A percentile compares a stretch with the other conserved stretches of the same genome.
Evolutionary conservation across 345 rosid species (phyloP).

Genomic region (Aurinia saxatilis): DNA sequence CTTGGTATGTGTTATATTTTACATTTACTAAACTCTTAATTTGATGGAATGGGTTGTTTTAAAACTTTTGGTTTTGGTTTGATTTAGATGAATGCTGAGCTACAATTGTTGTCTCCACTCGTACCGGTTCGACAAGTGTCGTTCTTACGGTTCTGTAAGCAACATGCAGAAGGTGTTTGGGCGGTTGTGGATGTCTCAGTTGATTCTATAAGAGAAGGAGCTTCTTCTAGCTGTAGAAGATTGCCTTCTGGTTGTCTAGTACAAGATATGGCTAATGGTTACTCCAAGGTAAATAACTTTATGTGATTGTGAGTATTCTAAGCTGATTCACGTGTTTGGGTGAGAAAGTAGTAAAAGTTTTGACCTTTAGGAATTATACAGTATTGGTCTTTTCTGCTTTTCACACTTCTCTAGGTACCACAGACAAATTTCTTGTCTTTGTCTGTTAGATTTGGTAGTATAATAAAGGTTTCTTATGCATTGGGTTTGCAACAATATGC

Average conservation of each 20-base stretch:
- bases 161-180: constrained; percentile 91
- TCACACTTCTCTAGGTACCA: constrained; percentile 15
- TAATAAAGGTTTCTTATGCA: background rate
- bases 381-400: background rate
- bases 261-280: constrained; percentile 95
- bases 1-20: constrained; percentile 36
- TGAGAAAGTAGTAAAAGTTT: background rate
- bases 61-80: background rate
- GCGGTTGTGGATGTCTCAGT: constrained; percentile 93
- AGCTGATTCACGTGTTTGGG: too few relatives aligned
- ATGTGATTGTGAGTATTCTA: too few relatives aligned
- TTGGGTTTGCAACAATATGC: constrained; percentile 15
- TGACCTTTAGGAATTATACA: background rate
- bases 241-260: constrained; percentile 97
- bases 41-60: background rate
- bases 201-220: constrained; percentile 46
- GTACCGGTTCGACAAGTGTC: constrained; percentile 87
- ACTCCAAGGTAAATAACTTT: constrained; percentile 73
- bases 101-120: constrained; percentile 81
- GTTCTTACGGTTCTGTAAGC: constrained; percentile 90
- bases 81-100: constrained; percentile 86
- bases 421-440: constrained; percentile 1
- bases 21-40: background rate
- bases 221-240: constrained; percentile 60
- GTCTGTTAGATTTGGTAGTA: background rate